These are phyloP conservation scores for Phycomyces nitens DNA, from an alignment of 192 early-diverging fungal species.

Conservation along the genomic window DNA sequence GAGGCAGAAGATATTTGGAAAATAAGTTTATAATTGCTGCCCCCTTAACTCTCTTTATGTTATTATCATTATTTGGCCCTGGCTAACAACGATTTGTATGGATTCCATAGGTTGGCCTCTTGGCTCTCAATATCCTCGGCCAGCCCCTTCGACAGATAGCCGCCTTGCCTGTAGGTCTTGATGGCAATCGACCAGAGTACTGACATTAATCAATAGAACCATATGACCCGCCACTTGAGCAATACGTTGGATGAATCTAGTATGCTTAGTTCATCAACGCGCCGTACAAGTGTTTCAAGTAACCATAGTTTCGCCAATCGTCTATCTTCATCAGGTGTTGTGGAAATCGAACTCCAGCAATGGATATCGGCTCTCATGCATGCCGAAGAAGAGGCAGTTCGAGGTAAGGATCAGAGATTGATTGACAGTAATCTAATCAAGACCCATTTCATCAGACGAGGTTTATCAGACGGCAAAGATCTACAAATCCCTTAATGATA, in stretches of 20 bases:
- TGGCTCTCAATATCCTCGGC: constrained; percentile 14
- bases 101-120: constrained; percentile 11
- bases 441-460: constrained; percentile 46
- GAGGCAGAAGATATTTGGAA: too few species aligned
- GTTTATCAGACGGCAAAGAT: constrained; percentile 60
- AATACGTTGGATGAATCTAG: constrained; percentile 19
- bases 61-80: neutral
- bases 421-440: too few species aligned
- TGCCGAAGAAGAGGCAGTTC: constrained; percentile 57
- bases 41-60: too few species aligned
- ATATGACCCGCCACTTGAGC: constrained; percentile 7
- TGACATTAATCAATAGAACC: too few species aligned
- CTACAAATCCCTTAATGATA: constrained; percentile 45
- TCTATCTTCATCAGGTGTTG: constrained; percentile 8
- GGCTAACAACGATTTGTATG: neutral
- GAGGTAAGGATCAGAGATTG: constrained; percentile 36
- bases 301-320: constrained; percentile 18
- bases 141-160: constrained; percentile 9
- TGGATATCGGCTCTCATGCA: constrained; percentile 40
- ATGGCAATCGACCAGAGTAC: neutral
- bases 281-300: constrained; percentile 33
- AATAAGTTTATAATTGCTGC: too few species aligned
- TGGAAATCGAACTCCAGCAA: constrained; percentile 27
- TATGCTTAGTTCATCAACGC: constrained; percentile 30
- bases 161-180: constrained; percentile 6